Conservation (phyloP, 1,284 basidiomycete genomes). For the Coriolopsis trogii region DNA sequence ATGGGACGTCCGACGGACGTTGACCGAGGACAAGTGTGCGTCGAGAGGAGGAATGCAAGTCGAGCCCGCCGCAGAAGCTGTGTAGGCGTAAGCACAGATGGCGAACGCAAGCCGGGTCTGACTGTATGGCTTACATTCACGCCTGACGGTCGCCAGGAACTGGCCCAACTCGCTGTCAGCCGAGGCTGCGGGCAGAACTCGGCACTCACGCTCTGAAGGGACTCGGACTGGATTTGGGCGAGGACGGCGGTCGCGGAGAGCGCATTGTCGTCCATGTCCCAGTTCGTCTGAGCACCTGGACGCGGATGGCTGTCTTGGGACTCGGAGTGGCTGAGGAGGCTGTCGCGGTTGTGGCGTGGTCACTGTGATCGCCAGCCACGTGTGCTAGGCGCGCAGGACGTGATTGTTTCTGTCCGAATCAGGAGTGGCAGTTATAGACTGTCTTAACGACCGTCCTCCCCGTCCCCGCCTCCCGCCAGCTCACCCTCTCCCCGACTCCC, state of each 20-base stretch:
- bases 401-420: slow-evolving; percentile 25
- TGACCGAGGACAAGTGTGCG: slow-evolving; percentile 28
- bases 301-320: background rate
- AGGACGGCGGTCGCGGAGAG: slow-evolving; percentile 25
- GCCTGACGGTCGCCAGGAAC: slow-evolving; percentile 41
- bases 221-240: slow-evolving; percentile 39
- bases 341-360: slow-evolving; percentile 15
- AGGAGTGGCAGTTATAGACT: slow-evolving; percentile 18
- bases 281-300: background rate
- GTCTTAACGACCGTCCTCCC: slow-evolving; percentile 22
- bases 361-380: slow-evolving; percentile 12
- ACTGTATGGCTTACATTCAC: slow-evolving; percentile 29
- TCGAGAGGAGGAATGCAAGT: slow-evolving; percentile 40
- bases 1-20: slow-evolving; percentile 16
- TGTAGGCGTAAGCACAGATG: background rate
- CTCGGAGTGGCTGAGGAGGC: background rate
- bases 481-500: slow-evolving; percentile 8
- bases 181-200: background rate
- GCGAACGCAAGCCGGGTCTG: background rate
- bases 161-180: slow-evolving; percentile 24
- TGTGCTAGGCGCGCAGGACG: slow-evolving; percentile 13
- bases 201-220: slow-evolving; percentile 47
- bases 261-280: slow-evolving; percentile 6
- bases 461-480: slow-evolving; percentile 13
- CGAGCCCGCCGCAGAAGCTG: slow-evolving; percentile 30